Base-by-base conservation (phyloP, 2,329 filamentous ascomycete species). In the Clonostachys rosea region DNA sequence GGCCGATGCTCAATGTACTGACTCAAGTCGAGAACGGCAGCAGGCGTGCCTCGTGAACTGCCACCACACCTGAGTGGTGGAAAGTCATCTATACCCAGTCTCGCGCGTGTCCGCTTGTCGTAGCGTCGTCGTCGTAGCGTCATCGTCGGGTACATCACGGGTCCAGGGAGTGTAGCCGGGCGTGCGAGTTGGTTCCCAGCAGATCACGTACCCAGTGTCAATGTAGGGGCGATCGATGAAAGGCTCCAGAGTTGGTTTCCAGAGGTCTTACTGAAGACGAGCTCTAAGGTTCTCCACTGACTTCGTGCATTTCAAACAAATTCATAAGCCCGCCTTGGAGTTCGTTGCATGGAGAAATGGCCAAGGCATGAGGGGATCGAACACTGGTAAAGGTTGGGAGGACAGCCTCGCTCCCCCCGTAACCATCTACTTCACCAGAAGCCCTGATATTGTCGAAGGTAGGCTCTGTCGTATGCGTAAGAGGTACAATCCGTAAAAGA, bases 401-500 rank as follows among this genome's bases (percentile, higher is more conserved):
- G 47, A 66, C 72, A 4, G 67, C 69, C 30, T 69, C 57, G 3
- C 68, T 68, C 7, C 69, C 70, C 17, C 56, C 54, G 45, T 65
- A 57, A 6, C 61, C 56, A 43, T 65, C 61, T 14, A 39, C 36
- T 14, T 6, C 36, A 6, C 36, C 36, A n/a, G 43, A 48, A 6
- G 56, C 54, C 17, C 55, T 55, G 36, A 51, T 53, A 6, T 49
- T 53, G 5, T 52, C 50, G 2, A 58, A 62, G n/a, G n/a, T n/a
- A n/a, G n/a, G n/a, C n/a, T n/a, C n/a, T n/a, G 71, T 68, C n/a
- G 69, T 68, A 48, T 73, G 70, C 58, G 61, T 67, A 4, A 70
- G 62, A 2, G 69, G 69, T 30, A 64, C 63, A 39, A 66, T 64
- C 53, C 68, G 69, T 50, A 72, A 73, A 6, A 74, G 55, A 2